Conservation (phyloP, 495 filamentous ascomycete species). For the Eremomyces bilateralis region DNA sequence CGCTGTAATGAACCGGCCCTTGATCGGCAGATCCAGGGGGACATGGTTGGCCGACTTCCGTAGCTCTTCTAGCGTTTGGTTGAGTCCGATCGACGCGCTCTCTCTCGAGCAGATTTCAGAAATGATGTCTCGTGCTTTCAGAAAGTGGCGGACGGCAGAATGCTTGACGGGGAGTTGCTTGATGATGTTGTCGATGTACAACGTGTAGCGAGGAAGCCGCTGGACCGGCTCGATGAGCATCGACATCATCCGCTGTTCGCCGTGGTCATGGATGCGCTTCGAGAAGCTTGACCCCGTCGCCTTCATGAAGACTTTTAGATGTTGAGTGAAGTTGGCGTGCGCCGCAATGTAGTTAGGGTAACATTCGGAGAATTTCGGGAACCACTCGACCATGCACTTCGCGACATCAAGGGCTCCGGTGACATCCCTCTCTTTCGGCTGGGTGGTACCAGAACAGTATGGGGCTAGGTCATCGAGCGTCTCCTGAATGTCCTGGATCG, state of each 20-base stretch:
- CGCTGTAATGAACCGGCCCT: conserved; percentile 64
- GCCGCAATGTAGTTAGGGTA: conserved; percentile 81
- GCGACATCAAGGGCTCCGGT: conserved; percentile 56
- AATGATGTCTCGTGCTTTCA: conserved; percentile 75
- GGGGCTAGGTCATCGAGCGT: conserved; percentile 6
- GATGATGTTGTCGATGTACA: conserved; percentile 89
- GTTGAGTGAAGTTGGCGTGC: conserved; percentile 62
- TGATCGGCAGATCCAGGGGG: conserved; percentile 49
- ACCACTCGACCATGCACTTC: conserved; percentile 63
- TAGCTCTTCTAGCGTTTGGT: conserved; percentile 46
- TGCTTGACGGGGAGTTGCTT: conserved; percentile 64
- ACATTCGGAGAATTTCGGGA: conserved; percentile 69
- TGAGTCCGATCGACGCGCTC: conserved; percentile 38
- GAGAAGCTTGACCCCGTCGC: conserved; percentile 59
- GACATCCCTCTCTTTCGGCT: conserved; percentile 25
- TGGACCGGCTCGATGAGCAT: conserved; percentile 92
- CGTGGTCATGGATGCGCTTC: conserved; percentile 53
- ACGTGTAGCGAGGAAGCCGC: conserved; percentile 76
- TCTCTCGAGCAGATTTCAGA: conserved; percentile 89
- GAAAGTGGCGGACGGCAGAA: conserved; percentile 53
- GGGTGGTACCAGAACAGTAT: too few species aligned
- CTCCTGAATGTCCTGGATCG: conserved; percentile 25
- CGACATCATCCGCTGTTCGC: conserved; percentile 82
- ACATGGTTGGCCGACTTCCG: conserved; percentile 57
- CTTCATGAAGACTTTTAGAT: conserved; percentile 50